Evolutionary conservation across 2,329 filamentous ascomycete species (phyloP).

Genomic region (Calonectria honghensis): DNA sequence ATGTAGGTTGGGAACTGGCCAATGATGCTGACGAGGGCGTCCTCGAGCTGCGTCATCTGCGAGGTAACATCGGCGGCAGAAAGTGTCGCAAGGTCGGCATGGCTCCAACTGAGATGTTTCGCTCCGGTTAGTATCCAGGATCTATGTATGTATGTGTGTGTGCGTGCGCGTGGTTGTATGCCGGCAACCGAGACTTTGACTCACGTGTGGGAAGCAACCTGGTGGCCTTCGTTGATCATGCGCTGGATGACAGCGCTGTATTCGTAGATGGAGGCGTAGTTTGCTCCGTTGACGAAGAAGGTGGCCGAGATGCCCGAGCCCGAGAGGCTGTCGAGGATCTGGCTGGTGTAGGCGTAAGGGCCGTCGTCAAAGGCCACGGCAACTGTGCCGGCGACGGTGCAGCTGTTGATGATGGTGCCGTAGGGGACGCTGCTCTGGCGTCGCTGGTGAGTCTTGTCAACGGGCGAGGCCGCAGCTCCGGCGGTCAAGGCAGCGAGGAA

Average conservation of each 20-base stretch:
- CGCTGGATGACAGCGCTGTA: constrained; percentile 55
- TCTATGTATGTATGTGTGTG: neutral
- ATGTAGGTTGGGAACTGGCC: constrained; percentile 60
- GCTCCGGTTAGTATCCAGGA: neutral
- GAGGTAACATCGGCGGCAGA: constrained; percentile 49
- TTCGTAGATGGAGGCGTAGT: constrained; percentile 51
- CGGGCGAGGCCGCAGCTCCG: constrained; percentile 20
- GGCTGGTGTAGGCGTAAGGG: constrained; percentile 22
- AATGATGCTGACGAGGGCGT: constrained; percentile 58
- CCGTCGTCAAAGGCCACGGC: constrained; percentile 34
- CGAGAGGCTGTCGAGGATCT: constrained; percentile 16
- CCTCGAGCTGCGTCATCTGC: constrained; percentile 62
- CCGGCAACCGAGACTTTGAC: constrained; percentile 6
- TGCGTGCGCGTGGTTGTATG: neutral
- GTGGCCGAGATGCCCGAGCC: constrained; percentile 16
- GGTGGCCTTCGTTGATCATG: constrained; percentile 69
- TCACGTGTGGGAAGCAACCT: constrained; percentile 69
- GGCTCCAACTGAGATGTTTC: constrained; percentile 57
- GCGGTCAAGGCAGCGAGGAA: constrained; percentile 21
- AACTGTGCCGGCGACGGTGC: constrained; percentile 6
- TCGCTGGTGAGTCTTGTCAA: constrained; percentile 11
- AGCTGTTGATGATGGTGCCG: constrained; percentile 34
- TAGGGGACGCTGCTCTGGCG: constrained; percentile 12
- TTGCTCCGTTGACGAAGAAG: constrained; percentile 51
- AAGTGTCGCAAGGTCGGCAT: constrained; percentile 60